Base-by-base conservation (phyloP, 495 filamentous ascomycete genomes). In the Talaromyces liani region DNA sequence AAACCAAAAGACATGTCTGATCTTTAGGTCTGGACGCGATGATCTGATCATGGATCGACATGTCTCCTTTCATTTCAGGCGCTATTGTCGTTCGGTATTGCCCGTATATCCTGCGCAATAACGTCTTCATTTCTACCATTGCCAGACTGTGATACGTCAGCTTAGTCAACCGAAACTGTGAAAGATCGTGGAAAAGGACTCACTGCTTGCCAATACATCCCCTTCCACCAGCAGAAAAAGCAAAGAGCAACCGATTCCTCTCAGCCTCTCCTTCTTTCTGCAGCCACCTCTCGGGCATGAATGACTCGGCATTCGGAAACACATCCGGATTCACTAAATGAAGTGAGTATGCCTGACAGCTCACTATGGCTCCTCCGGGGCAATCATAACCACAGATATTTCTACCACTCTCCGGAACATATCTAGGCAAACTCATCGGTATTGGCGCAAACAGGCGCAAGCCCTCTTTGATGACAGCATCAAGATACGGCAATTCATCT, bases 391-490 rank as follows among this genome's bases (percentile, higher is more conserved):
- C 72, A 36, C 71, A 76, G 20, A 80, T 78, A 1, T 65, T 65
- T 10, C 70, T 62, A 5, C 72, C 70, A 2, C 80, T 82, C 0
- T 60, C 9, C 0, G 86, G 85, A 0, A 87, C 84, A 63, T 86
- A 82, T 4, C 87, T 79, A 1, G 86, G 86, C 7, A 88, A 77
- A 6, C 82, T 84, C 80, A 88, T 88, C 6, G 87, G 86, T 31
- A 91, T 89, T 2, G 86, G 79, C 0, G 87, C 71, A 67, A 89
- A 81, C 0, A 88, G 77, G 9, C 90, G 85, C 0, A 93, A 80
- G 0, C 88, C 91, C 68, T 93, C 90, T 70, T 81, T 82, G 16
- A 92, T 36, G 1, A 88, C 76, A 8, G 88, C 87, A 66, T 91
- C 82, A 1, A 92, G 80, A 1, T 90, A 62, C 0, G 88, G 88